Percentiles rank a stretch among this genome's conserved stretches.
Conservation (phyloP, 169 alveolate species). For the Plasmodium ovale region DNA sequence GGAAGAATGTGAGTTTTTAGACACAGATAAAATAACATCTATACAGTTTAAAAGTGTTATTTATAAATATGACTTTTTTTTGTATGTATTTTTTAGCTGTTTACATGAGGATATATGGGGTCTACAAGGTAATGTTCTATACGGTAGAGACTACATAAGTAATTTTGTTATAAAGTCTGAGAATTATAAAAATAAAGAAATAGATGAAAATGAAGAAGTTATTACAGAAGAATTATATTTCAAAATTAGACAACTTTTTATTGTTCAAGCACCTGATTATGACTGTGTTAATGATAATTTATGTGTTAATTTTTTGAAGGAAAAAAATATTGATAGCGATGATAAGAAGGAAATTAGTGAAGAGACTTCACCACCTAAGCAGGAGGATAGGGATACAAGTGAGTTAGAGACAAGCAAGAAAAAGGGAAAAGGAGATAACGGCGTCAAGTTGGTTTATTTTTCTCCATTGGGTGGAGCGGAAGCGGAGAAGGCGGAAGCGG, state of each 20-base stretch:
- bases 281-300: constrained; percentile 66
- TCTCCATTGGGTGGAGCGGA: neutral
- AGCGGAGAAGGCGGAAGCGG: neutral
- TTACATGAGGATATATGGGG: constrained; percentile 92
- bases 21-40: constrained; percentile 82
- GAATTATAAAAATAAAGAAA: constrained; percentile 49
- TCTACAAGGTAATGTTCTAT: constrained; percentile 89
- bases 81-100: constrained; percentile 86
- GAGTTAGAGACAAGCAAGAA: neutral
- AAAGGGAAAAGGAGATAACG: neutral
- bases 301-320: constrained; percentile 46
- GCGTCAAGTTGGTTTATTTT: neutral
- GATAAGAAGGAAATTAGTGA: neutral
- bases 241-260: constrained; percentile 69
- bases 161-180: constrained; percentile 62
- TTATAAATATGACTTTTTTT: constrained; percentile 83
- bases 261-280: constrained; percentile 70
- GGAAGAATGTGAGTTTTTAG: constrained; percentile 86
- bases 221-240: constrained; percentile 74
- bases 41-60: constrained; percentile 87
- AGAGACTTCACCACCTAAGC: neutral
- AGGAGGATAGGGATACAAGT: neutral
- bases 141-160: constrained; percentile 71
- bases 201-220: constrained; percentile 34
- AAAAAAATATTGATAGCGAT: neutral